Percentiles rank a stretch among this genome's conserved stretches.
These are phyloP conservation scores for Brasilioporus rufonigricans DNA, from an alignment of 768 basidiomycete species.

Conservation along the genomic window DNA sequence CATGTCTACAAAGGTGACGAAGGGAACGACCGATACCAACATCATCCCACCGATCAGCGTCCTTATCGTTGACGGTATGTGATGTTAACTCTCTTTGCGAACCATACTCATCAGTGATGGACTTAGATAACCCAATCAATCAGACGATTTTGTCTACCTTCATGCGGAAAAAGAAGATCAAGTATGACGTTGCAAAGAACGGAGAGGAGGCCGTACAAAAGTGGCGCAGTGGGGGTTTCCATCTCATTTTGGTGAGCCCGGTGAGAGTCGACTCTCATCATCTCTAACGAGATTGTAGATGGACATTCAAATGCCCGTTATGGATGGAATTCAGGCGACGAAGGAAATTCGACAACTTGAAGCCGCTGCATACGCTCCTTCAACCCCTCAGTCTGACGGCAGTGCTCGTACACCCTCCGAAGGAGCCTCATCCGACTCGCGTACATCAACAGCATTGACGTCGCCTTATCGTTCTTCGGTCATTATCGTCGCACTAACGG, in stretches of 20 bases:
- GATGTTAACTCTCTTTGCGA: background rate
- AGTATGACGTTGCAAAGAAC: constrained; percentile 91
- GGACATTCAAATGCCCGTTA: constrained; percentile 99
- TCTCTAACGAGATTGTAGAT: constrained; percentile 56
- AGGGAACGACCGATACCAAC: constrained; percentile 54
- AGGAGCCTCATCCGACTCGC: constrained; percentile 44
- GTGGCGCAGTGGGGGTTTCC: constrained; percentile 90
- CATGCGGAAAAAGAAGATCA: constrained; percentile 94
- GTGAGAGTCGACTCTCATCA: background rate
- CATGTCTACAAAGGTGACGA: constrained; percentile 46
- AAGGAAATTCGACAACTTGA: constrained; percentile 92
- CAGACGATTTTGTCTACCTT: constrained; percentile 97
- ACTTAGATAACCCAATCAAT: constrained; percentile 94
- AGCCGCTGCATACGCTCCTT: constrained; percentile 64
- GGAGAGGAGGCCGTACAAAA: constrained; percentile 95
- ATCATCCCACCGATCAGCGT: constrained; percentile 97
- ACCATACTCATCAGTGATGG: constrained; percentile 13
- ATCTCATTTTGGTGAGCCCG: constrained; percentile 83
- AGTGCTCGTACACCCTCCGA: constrained; percentile 52
- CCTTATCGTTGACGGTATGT: constrained; percentile 93
- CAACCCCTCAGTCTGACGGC: constrained; percentile 61
- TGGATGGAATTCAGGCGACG: constrained; percentile 97
- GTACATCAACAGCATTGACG: constrained; percentile 43
- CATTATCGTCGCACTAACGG: constrained; percentile 98
- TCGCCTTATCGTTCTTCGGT: constrained; percentile 89